phyloP scores from a whole-genome alignment of 2,329 filamentous ascomycete genomes.

The Thelonectria olida region DNA sequence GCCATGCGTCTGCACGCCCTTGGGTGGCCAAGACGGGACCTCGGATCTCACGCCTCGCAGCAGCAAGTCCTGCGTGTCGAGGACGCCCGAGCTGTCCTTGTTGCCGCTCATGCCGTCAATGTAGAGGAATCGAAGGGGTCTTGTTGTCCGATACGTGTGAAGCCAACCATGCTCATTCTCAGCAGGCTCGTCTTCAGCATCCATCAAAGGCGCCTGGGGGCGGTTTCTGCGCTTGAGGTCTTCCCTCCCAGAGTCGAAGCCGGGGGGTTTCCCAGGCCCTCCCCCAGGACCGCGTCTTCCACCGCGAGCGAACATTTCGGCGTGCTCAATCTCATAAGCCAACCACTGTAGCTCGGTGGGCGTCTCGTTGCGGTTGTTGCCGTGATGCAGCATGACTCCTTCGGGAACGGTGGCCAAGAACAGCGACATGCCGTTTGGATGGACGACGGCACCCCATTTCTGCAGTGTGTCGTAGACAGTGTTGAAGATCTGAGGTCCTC shows the following conservation, averaged over 20 bases:
- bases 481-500: slow-evolving; percentile 65
- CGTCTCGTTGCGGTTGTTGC: slow-evolving; percentile 50
- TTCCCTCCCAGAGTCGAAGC: not conserved
- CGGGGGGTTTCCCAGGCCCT: not conserved
- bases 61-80: slow-evolving; percentile 10
- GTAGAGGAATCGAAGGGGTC: slow-evolving; percentile 61
- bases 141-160: slow-evolving; percentile 61
- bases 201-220: not conserved
- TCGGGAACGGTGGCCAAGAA: slow-evolving; percentile 65
- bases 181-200: not conserved
- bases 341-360: slow-evolving; percentile 66
- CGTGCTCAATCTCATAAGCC: slow-evolving; percentile 71
- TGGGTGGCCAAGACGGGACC: not conserved
- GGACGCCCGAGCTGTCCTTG: slow-evolving; percentile 52
- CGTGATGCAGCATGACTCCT: slow-evolving; percentile 67
- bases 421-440: slow-evolving; percentile 72
- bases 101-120: slow-evolving; percentile 67
- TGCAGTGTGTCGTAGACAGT: slow-evolving; percentile 68
- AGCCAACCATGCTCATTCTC: slow-evolving; percentile 53
- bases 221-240: not conserved
- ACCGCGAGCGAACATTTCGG: slow-evolving; percentile 59
- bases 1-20: slow-evolving; percentile 35
- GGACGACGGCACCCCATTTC: slow-evolving; percentile 69
- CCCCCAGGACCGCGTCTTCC: not conserved
- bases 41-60: slow-evolving; percentile 1